Conservation (phyloP, 345 rosid species). For the Hypericum perforatum region DNA sequence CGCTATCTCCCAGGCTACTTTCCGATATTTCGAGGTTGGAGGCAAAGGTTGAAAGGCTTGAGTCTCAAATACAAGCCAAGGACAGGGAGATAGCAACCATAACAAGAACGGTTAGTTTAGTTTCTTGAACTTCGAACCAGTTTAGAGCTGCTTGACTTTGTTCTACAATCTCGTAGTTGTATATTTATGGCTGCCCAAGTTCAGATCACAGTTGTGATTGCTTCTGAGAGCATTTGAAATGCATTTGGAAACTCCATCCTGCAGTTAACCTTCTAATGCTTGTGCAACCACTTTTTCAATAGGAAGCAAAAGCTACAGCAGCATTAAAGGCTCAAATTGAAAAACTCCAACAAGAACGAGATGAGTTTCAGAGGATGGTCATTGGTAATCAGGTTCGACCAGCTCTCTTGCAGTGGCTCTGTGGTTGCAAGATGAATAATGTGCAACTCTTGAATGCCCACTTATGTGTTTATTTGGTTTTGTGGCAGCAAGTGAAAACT, state of each 20-base stretch:
- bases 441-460: slow-evolving; percentile 6
- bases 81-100: slow-evolving; percentile 92
- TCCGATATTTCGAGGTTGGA: slow-evolving; percentile 85
- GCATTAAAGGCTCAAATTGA: slow-evolving; percentile 80
- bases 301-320: slow-evolving; percentile 91
- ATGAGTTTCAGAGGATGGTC: slow-evolving; percentile 98
- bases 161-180: too few relatives aligned
- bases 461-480: slow-evolving; percentile 14
- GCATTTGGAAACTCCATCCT: too few relatives aligned
- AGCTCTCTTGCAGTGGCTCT: background rate
- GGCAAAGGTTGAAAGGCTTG: slow-evolving; percentile 89
- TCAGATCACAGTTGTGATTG: too few relatives aligned
- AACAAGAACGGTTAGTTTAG: slow-evolving; percentile 60
- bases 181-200: too few relatives aligned
- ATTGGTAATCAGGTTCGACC: slow-evolving; percentile 77
- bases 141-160: too few relatives aligned
- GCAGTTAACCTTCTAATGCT: slow-evolving; percentile 6
- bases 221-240: too few relatives aligned
- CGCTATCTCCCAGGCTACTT: slow-evolving; percentile 30
- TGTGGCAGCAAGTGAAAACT: slow-evolving; percentile 84
- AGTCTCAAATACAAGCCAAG: slow-evolving; percentile 64
- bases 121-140: too few relatives aligned
- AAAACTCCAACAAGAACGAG: slow-evolving; percentile 85
- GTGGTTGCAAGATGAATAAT: slow-evolving; percentile 1
- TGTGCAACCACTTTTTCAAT: slow-evolving; percentile 4